These are phyloP conservation scores for Calonectria leucothoes DNA, from an alignment of 2,329 filamentous ascomycete species.

Conservation along the genomic window DNA sequence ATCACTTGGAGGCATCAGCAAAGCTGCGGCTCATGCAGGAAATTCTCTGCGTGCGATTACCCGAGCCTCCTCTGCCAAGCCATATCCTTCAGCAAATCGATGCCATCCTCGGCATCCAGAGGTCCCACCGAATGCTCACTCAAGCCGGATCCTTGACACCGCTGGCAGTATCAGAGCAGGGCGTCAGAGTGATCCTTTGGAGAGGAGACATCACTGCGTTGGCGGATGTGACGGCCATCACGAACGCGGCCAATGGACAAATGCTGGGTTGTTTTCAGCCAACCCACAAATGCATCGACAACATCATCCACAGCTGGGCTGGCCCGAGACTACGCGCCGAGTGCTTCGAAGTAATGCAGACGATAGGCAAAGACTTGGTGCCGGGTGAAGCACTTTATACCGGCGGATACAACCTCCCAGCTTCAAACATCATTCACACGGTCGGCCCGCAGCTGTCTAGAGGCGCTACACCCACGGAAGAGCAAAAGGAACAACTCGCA, in stretches of 20 bases:
- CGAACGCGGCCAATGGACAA: conserved; percentile 36
- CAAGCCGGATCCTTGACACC: background rate
- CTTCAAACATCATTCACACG: conserved; percentile 28
- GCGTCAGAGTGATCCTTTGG: conserved; percentile 23
- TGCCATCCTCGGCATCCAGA: background rate
- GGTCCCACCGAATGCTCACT: conserved; percentile 22
- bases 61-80: conserved; percentile 18
- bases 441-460: conserved; percentile 30
- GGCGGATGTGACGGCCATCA: conserved; percentile 28
- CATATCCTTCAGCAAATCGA: conserved; percentile 25
- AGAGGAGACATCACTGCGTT: conserved; percentile 38
- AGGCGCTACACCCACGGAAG: background rate
- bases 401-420: conserved; percentile 18
- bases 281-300: conserved; percentile 37
- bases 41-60: conserved; percentile 26
- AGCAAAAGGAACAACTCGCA: conserved; percentile 1
- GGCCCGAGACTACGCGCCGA: conserved; percentile 33
- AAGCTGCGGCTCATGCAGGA: conserved; percentile 29
- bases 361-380: background rate
- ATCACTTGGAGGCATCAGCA: conserved; percentile 28
- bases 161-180: background rate
- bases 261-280: conserved; percentile 39
- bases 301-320: conserved; percentile 35
- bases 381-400: conserved; percentile 31
- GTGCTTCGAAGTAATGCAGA: conserved; percentile 28